Evolutionary conservation across 345 rosid species (phyloP).

Genomic region (Lumnitzera littorea): DNA sequence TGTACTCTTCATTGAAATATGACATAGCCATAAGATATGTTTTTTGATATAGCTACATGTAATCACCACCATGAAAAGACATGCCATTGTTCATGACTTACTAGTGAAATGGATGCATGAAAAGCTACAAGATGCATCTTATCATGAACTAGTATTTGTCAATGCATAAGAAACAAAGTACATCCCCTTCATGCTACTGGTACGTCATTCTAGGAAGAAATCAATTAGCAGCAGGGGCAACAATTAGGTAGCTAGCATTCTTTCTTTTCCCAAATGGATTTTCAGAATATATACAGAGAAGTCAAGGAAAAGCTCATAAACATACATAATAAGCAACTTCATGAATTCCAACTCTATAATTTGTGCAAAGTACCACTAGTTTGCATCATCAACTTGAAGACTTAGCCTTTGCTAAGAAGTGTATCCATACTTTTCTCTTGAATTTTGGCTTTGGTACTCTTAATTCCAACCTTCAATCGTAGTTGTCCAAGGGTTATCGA

Average conservation of each 20-base stretch:
- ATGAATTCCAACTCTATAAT: no score
- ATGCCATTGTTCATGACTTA: conserved; percentile 74
- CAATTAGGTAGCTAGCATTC: conserved; percentile 39
- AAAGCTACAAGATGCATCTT: conserved; percentile 91
- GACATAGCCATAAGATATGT: conserved; percentile 10
- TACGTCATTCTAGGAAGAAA: conserved; percentile 56
- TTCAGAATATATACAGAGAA: conserved; percentile 63
- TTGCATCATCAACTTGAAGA: no score
- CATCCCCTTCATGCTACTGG: conserved; percentile 78
- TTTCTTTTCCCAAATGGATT: conserved; percentile 93
- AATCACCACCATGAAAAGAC: conserved; percentile 42
- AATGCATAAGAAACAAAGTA: conserved; percentile 66
- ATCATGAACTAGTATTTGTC: conserved; percentile 39
- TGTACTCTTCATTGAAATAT: neutral
- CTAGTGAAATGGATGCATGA: conserved; percentile 86
- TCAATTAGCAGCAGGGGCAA: conserved; percentile 77
- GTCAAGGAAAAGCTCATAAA: conserved; percentile 33
- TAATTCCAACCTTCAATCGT: no score
- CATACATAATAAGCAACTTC: no score
- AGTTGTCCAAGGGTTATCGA: no score
- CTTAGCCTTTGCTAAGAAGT: no score
- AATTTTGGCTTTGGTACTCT: no score
- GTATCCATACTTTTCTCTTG: no score
- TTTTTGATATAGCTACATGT: conserved; percentile 2
- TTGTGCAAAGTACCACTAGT: no score